A percentile compares a stretch with the other conserved stretches of the same genome.
Evolutionary conservation across 768 basidiomycete species (phyloP).

Genomic region (Zangia roseola): DNA sequence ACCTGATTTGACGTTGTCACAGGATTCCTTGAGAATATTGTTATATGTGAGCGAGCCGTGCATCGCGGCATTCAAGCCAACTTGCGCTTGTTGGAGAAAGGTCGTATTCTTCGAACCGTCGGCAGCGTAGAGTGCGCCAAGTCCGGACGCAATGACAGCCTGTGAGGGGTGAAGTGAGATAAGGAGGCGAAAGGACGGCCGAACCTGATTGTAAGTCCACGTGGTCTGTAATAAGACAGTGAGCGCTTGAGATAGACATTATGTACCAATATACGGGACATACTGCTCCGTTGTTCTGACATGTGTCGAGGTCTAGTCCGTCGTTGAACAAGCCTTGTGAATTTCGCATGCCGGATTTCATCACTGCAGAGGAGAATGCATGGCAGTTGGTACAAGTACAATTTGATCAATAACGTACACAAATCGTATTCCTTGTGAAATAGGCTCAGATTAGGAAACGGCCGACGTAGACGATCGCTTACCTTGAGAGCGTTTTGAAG

Average conservation of each 20-base stretch:
- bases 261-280: not conserved
- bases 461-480: not conserved
- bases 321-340: conserved; percentile 32
- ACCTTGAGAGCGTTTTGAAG: conserved; percentile 51
- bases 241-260: not conserved
- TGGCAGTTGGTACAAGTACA: not conserved
- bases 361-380: conserved; percentile 16
- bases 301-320: conserved; percentile 22
- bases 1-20: conserved; percentile 44
- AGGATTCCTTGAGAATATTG: conserved; percentile 49
- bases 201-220: conserved; percentile 60
- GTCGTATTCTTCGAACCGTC: conserved; percentile 37
- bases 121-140: conserved; percentile 44
- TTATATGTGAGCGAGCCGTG: conserved; percentile 34
- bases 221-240: conserved; percentile 38
- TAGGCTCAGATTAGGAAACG: not conserved
- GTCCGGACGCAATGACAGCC: conserved; percentile 56
- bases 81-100: conserved; percentile 47
- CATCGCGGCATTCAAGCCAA: conserved; percentile 53
- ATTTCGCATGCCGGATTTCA: conserved; percentile 29
- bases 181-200: not conserved
- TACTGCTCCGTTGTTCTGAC: conserved; percentile 29
- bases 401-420: conserved; percentile 21
- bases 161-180: conserved; percentile 14
- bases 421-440: conserved; percentile 23